Evolutionary conservation across 164 flowering plant genomes (phyloP), one percentile per base, ranked within the genome.

Genomic region (Aristolochia fimbriata): DNA sequence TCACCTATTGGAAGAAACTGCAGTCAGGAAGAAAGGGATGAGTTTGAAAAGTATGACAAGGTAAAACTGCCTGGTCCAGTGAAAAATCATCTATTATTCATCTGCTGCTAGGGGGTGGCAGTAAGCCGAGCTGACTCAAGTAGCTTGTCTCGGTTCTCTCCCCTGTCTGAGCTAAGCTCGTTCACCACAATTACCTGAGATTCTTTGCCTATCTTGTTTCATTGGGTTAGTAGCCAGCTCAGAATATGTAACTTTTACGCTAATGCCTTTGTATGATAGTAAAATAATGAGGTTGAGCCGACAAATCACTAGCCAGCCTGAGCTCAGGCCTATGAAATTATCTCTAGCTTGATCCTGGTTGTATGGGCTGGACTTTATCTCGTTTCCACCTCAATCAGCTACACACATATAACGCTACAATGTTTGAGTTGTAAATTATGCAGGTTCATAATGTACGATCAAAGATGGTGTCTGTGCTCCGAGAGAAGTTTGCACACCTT

Each of bases 1-100:
- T 90, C 96, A 61, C 97, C 99, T 62, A 94, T 94, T 67, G 99
- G 99, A 55, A 73, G 96, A 67, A 94, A 94, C 77, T 94, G 99
- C 71, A 91, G 97, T 74, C 99, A 88, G 68, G 96, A 94, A 70
- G 99, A 94, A 75, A 68, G 99, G 37, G 96, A 83, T 61, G 97
- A 88, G 47, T 94, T 88, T 71, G 97, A 91, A 70, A 85, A 80
- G 74, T 91, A 88, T 69, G 99, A 90, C 69, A 91, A 88, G 96
- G 99, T 88, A 73, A 63, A 65, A 37, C 48, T 47, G 59, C 59
- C 43, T 49, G 7, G 33, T 25, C 41, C 48, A 37, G 46, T 27
- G 6, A 25, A 27, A 45, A 22, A 15, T 15, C 2, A 45, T 11
- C 37, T 45, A 17, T 21, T 50, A 15, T 33, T 45, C 52, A 33